Evolutionary conservation across 768 basidiomycete species (phyloP), one percentile per base, ranked within the genome.

Genomic region (Rossbeevera mucosa): DNA sequence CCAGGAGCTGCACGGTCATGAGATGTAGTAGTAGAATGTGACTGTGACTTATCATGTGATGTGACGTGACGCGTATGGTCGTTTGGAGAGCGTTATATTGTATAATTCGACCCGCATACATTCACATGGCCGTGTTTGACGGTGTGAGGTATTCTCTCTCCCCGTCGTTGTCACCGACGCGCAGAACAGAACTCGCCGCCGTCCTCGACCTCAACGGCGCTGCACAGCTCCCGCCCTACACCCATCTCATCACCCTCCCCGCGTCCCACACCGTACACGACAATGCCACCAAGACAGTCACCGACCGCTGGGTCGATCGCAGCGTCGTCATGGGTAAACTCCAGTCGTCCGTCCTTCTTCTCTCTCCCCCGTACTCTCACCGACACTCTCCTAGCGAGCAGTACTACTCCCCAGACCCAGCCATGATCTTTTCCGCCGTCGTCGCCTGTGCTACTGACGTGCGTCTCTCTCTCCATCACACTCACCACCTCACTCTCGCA

Each of bases 401-500:
- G 22, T 81, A 74, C 63, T 94, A 84, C 71, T 94, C 91, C 2
- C 75, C 89, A 2, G 83, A 92, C 64, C 88, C 88, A 0, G 66
- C 76, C 1, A 80, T 82, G 75, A 76, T 93, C 44, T 94, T 95
- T 71, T 94, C 91, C 7, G 89, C 89, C 2, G 74, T 94, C 18
- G 79, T 87, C 9, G 88, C 84, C 0, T 85, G 85, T 60, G 81
- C 83, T 3, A 76, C 81, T 13, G 85, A 86, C 54, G 85, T 89
- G 53, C 50, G 76, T 64, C 24, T 24, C 30, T 18, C 30, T 29
- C 29, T 1, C 12, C 14, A 11, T 18, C 22, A 33, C 16, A 14
- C 18, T 13, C 8, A 16, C 25, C 25, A 21, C 53, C 3, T 11
- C 5, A 44, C 26, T 16, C 45, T 48, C 57, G 3, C 18, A 4